A percentile compares a stretch with the other conserved stretches of the same genome.
phyloP scores from a whole-genome alignment of 768 basidiomycete genomes.

The Lepiota venenata region DNA sequence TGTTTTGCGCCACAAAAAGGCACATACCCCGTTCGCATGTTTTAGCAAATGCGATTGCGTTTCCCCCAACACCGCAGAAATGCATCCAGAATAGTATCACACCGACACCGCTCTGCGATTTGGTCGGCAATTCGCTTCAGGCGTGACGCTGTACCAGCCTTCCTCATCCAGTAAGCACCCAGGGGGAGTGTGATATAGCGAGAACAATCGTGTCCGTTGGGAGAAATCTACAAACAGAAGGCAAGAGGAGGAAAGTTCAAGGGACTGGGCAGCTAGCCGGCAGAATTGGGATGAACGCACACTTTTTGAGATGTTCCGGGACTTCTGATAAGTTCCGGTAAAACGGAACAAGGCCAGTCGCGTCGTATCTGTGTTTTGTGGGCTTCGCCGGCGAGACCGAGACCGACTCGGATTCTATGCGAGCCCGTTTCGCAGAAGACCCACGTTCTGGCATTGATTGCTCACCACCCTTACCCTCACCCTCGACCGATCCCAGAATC shows the following conservation, averaged over 20 bases:
- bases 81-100: conserved; percentile 82
- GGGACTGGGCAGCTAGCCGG: not conserved
- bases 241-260: not conserved
- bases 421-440: too few species aligned
- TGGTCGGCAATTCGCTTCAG: conserved; percentile 86
- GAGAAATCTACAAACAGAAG: conserved; percentile 61
- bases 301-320: conserved; percentile 78
- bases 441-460: too few species aligned
- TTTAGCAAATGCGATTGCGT: conserved; percentile 94
- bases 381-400: not conserved
- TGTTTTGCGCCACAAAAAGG: not conserved
- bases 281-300: conserved; percentile 40
- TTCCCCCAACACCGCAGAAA: conserved; percentile 99
- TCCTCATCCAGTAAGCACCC: conserved; percentile 91
- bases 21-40: conserved; percentile 89
- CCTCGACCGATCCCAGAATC: too few species aligned
- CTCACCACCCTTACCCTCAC: too few species aligned
- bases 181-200: conserved; percentile 58
- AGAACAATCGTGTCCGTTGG: conserved; percentile 82
- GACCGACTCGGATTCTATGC: not conserved
- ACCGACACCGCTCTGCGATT: conserved; percentile 90
- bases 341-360: conserved; percentile 68
- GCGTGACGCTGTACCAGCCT: conserved; percentile 98
- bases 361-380: conserved; percentile 48
- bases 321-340: conserved; percentile 65